phyloP scores from a whole-genome alignment of 495 filamentous ascomycete species.

The Astrothelium subdiscretum region DNA sequence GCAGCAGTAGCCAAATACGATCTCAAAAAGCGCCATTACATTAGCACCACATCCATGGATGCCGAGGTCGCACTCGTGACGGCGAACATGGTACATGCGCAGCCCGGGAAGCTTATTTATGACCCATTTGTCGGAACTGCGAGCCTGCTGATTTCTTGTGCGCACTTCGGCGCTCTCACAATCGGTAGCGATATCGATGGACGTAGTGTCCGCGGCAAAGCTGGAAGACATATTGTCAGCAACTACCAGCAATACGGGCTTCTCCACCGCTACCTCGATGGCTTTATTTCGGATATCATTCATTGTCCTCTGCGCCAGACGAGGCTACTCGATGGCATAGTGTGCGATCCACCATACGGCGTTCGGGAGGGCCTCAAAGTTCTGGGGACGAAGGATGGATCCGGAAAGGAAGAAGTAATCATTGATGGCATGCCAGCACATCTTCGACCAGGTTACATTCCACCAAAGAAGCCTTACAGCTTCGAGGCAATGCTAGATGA shows the following conservation, averaged over 20 bases:
- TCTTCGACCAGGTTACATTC: conserved; percentile 64
- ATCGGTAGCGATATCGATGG: conserved; percentile 90
- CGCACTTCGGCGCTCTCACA: conserved; percentile 74
- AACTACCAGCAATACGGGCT: conserved; percentile 85
- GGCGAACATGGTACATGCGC: conserved; percentile 77
- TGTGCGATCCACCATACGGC: conserved; percentile 98
- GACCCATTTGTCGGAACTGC: conserved; percentile 95
- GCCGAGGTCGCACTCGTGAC: conserved; percentile 85
- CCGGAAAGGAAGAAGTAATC: conserved; percentile 46
- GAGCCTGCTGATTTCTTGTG: conserved; percentile 73
- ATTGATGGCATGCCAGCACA: conserved; percentile 61
- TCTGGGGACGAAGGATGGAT: conserved; percentile 60
- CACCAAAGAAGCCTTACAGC: conserved; percentile 83
- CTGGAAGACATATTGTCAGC: conserved; percentile 42
- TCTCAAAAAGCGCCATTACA: conserved; percentile 85
- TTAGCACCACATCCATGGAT: conserved; percentile 94
- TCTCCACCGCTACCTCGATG: conserved; percentile 50
- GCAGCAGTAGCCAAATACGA: conserved; percentile 64
- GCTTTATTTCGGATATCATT: conserved; percentile 78
- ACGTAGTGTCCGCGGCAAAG: conserved; percentile 65
- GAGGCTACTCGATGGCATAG: conserved; percentile 67
- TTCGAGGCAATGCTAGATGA: conserved; percentile 83
- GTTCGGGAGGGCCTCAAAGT: conserved; percentile 86
- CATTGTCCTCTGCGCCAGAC: conserved; percentile 61
- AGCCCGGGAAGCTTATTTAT: conserved; percentile 70